phyloP scores from a whole-genome alignment of 345 rosid genomes.

The Schrenkiella parvula region DNA sequence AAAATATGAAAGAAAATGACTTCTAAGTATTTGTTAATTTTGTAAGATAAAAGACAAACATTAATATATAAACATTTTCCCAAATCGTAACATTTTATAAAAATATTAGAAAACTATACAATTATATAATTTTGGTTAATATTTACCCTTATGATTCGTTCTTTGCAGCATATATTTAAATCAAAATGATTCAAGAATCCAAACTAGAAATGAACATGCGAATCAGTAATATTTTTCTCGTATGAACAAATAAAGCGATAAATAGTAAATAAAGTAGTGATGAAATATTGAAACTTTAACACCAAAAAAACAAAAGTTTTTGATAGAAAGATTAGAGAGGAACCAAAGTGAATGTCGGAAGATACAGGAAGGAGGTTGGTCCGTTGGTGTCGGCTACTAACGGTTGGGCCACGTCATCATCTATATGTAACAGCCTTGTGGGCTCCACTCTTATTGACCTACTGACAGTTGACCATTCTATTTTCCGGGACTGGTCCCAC shows the following conservation, averaged over 20 bases:
- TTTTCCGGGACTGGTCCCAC: neutral
- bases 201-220: neutral
- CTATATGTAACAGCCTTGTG: neutral
- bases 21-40: neutral
- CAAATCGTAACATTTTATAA: neutral
- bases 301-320: neutral
- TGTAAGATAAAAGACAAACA: neutral
- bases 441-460: constrained; percentile 13
- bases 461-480: constrained; percentile 27
- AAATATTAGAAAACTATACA: neutral
- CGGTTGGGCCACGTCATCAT: constrained; percentile 33
- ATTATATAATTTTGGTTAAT: neutral
- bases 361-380: constrained; percentile 16
- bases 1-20: neutral
- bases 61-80: neutral
- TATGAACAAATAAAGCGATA: neutral
- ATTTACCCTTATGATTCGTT: no score
- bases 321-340: neutral
- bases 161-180: no score
- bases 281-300: neutral
- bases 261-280: neutral
- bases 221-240: neutral
- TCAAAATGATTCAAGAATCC: no score
- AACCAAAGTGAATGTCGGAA: constrained; percentile 27
- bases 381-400: constrained; percentile 32